Evolutionary conservation across 352 stramenopile genomes (phyloP).

Genomic region (Globisporangium paroecandrum): DNA sequence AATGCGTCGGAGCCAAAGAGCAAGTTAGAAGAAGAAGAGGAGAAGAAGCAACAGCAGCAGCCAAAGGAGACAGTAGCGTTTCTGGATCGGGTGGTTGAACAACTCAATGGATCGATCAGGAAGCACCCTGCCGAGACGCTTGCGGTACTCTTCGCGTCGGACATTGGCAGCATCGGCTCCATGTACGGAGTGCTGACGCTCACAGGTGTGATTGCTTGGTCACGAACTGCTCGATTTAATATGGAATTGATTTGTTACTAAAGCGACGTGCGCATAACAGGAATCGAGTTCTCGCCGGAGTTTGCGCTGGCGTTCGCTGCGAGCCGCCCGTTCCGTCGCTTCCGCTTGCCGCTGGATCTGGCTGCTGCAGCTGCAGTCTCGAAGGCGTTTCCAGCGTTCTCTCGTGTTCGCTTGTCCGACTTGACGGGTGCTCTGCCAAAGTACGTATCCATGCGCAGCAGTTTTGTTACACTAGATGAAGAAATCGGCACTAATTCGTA

Average conservation of each 20-base stretch:
- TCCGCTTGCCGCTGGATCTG: constrained; percentile 77
- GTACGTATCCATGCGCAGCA: constrained; percentile 24
- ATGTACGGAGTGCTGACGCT: constrained; percentile 75
- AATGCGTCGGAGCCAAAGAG: not conserved
- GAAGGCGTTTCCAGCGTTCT: constrained; percentile 71
- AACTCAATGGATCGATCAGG: constrained; percentile 78
- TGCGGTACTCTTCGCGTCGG: constrained; percentile 70
- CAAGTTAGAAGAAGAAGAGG: not conserved
- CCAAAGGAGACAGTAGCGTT: constrained; percentile 19
- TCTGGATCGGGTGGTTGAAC: constrained; percentile 63
- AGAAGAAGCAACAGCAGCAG: constrained; percentile 1
- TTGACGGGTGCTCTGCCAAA: constrained; percentile 51
- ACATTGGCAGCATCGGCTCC: constrained; percentile 75
- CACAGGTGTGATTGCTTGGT: constrained; percentile 25
- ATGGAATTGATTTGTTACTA: not conserved
- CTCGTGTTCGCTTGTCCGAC: constrained; percentile 66
- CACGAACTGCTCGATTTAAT: not conserved
- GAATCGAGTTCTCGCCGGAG: constrained; percentile 76
- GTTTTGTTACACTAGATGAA: not conserved
- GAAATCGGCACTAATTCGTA: not conserved
- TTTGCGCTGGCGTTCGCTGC: constrained; percentile 83
- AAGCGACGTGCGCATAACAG: constrained; percentile 12
- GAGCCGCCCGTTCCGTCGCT: constrained; percentile 76
- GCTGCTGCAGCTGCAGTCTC: constrained; percentile 59
- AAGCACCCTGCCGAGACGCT: constrained; percentile 72